Conservation (phyloP, 306 rosid species). For the Geum urbanum region DNA sequence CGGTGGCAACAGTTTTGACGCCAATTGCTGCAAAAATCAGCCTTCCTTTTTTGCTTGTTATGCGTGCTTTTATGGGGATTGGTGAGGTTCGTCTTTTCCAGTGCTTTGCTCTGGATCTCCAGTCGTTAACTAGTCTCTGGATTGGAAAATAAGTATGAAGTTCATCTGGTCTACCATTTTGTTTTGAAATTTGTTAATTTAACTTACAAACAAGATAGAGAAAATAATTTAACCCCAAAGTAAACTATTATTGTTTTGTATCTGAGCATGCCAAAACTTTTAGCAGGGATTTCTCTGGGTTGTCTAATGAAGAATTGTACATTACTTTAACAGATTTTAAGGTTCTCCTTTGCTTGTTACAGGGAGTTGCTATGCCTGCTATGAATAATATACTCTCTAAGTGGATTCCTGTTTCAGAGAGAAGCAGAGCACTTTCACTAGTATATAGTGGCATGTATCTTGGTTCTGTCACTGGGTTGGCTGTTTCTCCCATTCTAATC, state of each 20-base stretch:
- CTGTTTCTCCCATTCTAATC: slow-evolving; percentile 67
- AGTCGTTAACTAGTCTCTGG: slow-evolving; percentile 9
- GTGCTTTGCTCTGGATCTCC: slow-evolving; percentile 14
- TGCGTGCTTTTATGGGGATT: slow-evolving; percentile 95
- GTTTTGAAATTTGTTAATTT: not conserved
- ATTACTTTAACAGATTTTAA: not conserved
- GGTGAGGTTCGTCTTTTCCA: slow-evolving; percentile 76
- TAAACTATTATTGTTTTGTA: not conserved
- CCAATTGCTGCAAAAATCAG: slow-evolving; percentile 88
- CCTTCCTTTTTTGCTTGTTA: slow-evolving; percentile 74
- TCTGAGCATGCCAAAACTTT: not conserved
- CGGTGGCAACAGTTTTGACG: slow-evolving; percentile 79
- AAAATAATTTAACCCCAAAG: not conserved
- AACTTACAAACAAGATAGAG: not conserved
- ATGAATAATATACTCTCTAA: slow-evolving; percentile 90
- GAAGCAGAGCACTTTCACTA: slow-evolving; percentile 93
- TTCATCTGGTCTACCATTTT: slow-evolving; percentile 7
- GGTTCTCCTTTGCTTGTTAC: slow-evolving; percentile 20
- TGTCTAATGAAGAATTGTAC: not conserved
- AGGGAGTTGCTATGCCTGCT: slow-evolving; percentile 99
- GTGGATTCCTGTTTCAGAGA: slow-evolving; percentile 97
- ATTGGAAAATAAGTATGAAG: not conserved
- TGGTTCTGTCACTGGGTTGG: slow-evolving; percentile 94
- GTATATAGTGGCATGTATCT: slow-evolving; percentile 99
- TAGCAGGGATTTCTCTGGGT: not conserved